Evolutionary conservation across 2,329 filamentous ascomycete genomes (phyloP).

Genomic region (Fusarium gaditjirri): DNA sequence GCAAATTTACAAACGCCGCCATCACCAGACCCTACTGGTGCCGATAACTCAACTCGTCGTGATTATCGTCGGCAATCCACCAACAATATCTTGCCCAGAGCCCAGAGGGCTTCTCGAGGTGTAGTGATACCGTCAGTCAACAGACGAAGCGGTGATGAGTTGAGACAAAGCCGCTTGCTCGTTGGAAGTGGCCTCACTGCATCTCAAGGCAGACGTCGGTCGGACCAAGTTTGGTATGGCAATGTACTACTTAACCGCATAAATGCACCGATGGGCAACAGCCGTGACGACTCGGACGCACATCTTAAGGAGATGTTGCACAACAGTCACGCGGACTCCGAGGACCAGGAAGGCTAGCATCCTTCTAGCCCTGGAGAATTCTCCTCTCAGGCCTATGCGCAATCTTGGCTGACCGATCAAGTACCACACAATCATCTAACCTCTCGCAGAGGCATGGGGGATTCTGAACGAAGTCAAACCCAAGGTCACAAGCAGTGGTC

Average conservation of each 20-base stretch:
- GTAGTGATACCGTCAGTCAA: neutral
- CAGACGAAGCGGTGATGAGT: conserved; percentile 1
- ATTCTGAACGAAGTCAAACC: neutral
- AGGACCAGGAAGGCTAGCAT: conserved; percentile 38
- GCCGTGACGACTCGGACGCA: conserved; percentile 21
- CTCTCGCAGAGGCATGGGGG: neutral
- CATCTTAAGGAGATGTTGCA: conserved; percentile 25
- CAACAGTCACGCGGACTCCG: conserved; percentile 11
- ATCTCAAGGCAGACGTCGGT: conserved; percentile 11
- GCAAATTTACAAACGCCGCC: conserved; percentile 41
- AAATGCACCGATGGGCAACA: conserved; percentile 10
- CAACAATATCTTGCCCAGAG: conserved; percentile 2
- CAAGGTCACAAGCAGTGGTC: conserved; percentile 19
- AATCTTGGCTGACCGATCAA: conserved; percentile 3
- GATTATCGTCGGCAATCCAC: conserved; percentile 9
- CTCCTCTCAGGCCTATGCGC: neutral
- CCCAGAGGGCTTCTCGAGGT: conserved; percentile 2
- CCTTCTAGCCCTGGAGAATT: conserved; percentile 14
- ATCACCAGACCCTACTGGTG: conserved; percentile 33
- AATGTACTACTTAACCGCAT: conserved; percentile 13
- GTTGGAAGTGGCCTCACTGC: conserved; percentile 6
- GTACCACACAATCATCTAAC: neutral
- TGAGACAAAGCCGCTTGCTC: conserved; percentile 27
- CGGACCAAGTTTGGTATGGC: conserved; percentile 17
- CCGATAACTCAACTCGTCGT: conserved; percentile 4